Percentiles rank a stretch among this genome's conserved stretches.
phyloP scores from a whole-genome alignment of 169 alveolate genomes.

The Plasmodium adleri region DNA sequence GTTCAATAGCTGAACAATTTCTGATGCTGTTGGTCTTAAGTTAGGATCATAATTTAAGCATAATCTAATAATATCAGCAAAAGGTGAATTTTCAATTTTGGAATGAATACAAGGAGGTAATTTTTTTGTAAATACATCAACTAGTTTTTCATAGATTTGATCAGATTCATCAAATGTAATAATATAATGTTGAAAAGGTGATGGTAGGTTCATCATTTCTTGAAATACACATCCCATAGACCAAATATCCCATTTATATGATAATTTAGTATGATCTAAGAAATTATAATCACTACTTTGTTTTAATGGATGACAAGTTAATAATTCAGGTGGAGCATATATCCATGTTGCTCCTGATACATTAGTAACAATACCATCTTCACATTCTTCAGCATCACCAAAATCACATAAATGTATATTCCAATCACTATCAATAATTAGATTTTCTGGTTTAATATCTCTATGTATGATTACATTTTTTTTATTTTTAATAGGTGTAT shows the following conservation, averaged over 20 bases:
- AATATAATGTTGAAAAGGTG: constrained; percentile 88
- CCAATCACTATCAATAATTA: constrained; percentile 85
- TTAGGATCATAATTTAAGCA: constrained; percentile 85
- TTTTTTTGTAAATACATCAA: constrained; percentile 79
- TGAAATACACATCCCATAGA: constrained; percentile 90
- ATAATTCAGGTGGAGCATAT: constrained; percentile 92
- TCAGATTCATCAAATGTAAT: constrained; percentile 82
- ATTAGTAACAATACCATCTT: constrained; percentile 85
- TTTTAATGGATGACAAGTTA: constrained; percentile 84
- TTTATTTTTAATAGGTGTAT: constrained; percentile 85
- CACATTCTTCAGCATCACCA: constrained; percentile 90
- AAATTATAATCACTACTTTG: constrained; percentile 68
- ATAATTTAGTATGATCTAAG: constrained; percentile 63
- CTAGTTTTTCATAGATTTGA: constrained; percentile 84
- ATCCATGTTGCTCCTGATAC: constrained; percentile 94
- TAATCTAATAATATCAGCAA: constrained; percentile 83
- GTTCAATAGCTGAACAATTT: constrained; percentile 80
- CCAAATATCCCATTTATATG: constrained; percentile 91
- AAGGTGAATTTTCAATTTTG: constrained; percentile 78
- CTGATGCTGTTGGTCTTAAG: constrained; percentile 87
- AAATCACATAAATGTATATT: constrained; percentile 88
- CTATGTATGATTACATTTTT: constrained; percentile 85
- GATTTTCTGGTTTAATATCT: constrained; percentile 89
- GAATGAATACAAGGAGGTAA: constrained; percentile 84
- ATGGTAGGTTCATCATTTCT: constrained; percentile 87